Base-by-base conservation (phyloP, 306 rosid species). In the Boehmeria nivea region DNA sequence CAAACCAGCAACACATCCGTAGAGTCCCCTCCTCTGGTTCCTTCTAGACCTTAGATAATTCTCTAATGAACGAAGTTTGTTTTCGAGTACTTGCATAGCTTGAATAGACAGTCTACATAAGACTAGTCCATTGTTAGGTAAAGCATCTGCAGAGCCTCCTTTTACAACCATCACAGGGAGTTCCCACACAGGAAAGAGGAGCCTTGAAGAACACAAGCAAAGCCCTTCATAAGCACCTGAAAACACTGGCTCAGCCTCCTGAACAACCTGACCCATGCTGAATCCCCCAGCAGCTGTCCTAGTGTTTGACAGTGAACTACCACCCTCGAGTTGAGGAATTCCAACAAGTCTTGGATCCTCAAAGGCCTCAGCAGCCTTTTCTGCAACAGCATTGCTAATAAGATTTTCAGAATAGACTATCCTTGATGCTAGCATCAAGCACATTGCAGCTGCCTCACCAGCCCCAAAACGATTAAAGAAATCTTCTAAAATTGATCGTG, bases 261-360 rank as follows among this genome's bases (percentile, higher is more conserved):
- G 96, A 58, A 88, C 99, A 82, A 91, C 99, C 81, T 87, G 99
- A 26, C 99, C 96, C 99, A 91, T 91, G 93, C 95, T 84, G 69
- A 91, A 91, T 54, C 99, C 96, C 70, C 81, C 84, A 58, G 89
- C 77, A 70, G 89, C 81, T 56, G 93, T 82, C 77, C 93, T 80
- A 43, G 91, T 77, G 73, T 73, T 87, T 65, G 98, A 84, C 66
- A 91, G 67, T 55, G 87, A 93, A 72, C 66, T 74, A 60, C 70
- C 76, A 44, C 96, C 96, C 67, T 78, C 96, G 75, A 87, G 93
- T 72, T 91, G 95, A 17, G 99, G 96, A 95, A 91, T 87, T 60
- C 99, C 99, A 70, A 91, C 99, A 61, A 87, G 65, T 75, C 96
- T 77, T 40, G 96, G 96, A 59, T 91, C 96, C 79, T 91, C 99